Percentiles rank a stretch among this genome's conserved stretches.
These are phyloP conservation scores for Chlamydomonas reinhardtii DNA, from an alignment of 163 green algal species.

Conservation along the genomic window DNA sequence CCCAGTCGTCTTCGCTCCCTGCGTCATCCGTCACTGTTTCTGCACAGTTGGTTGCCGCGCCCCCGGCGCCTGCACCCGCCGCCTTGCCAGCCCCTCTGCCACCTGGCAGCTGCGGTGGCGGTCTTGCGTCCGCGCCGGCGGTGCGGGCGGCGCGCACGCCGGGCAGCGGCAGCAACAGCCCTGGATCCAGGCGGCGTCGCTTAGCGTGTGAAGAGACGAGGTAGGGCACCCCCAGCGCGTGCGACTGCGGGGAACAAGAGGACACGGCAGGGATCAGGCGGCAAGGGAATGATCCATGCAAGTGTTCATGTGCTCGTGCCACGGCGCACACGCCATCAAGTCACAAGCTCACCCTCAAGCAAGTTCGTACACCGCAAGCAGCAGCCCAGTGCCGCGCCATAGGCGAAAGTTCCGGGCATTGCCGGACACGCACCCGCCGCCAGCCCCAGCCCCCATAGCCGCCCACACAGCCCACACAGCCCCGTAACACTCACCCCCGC, in stretches of 20 bases:
- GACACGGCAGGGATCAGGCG: no score
- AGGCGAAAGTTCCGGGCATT: no score
- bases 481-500: neutral
- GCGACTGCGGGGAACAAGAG: neutral
- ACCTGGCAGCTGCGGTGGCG: neutral
- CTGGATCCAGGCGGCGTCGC: neutral
- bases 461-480: no score
- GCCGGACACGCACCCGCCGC: no score
- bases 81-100: no score
- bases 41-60: neutral
- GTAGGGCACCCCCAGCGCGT: conserved; percentile 27
- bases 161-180: neutral
- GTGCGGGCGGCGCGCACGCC: neutral
- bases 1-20: neutral
- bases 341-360: no score
- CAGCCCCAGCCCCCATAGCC: no score
- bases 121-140: neutral
- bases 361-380: no score
- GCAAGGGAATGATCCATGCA: neutral
- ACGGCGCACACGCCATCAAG: no score
- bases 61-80: neutral
- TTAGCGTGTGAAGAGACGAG: conserved; percentile 15
- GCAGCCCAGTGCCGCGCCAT: no score
- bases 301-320: no score
- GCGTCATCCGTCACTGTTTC: no score